A percentile compares a stretch with the other conserved stretches of the same genome.
Conservation (phyloP, 768 basidiomycete species). For the Amanita pallidorosea region DNA sequence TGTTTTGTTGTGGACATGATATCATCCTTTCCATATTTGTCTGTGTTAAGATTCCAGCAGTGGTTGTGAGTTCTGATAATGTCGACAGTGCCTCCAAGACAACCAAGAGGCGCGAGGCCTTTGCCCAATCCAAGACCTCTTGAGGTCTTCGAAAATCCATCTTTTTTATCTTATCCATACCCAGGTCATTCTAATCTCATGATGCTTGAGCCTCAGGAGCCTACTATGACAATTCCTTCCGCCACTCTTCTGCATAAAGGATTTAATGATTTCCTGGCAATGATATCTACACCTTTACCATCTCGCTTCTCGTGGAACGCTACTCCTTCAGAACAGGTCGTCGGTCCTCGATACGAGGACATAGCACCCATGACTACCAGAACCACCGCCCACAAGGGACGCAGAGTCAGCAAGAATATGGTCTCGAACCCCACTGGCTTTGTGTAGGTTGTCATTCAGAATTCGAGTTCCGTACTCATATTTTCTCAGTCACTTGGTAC, state of each 20-base stretch:
- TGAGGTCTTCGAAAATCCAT: conserved; percentile 22
- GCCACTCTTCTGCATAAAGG: conserved; percentile 79
- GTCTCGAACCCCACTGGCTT: conserved; percentile 77
- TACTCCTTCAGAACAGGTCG: conserved; percentile 29
- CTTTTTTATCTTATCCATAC: conserved; percentile 30
- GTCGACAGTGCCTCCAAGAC: neutral
- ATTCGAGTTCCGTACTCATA: conserved; percentile 2
- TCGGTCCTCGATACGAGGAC: conserved; percentile 65
- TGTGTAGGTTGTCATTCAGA: conserved; percentile 44
- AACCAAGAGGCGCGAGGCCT: conserved; percentile 1
- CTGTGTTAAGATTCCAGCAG: neutral
- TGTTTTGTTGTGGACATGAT: neutral
- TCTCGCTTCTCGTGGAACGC: conserved; percentile 54
- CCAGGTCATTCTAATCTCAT: conserved; percentile 27
- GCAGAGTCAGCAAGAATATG: conserved; percentile 80
- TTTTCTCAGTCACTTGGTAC: conserved; percentile 67
- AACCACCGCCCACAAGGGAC: conserved; percentile 39
- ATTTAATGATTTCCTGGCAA: conserved; percentile 78
- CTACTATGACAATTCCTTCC: conserved; percentile 40
- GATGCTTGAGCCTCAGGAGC: conserved; percentile 23
- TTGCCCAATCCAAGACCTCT: conserved; percentile 11
- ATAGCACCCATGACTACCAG: conserved; percentile 23
- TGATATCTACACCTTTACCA: conserved; percentile 65
- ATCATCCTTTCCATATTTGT: neutral
- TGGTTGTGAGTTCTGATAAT: neutral